Base-by-base conservation (phyloP, 1,284 basidiomycete genomes). In the Thecaphora thlaspeos region DNA sequence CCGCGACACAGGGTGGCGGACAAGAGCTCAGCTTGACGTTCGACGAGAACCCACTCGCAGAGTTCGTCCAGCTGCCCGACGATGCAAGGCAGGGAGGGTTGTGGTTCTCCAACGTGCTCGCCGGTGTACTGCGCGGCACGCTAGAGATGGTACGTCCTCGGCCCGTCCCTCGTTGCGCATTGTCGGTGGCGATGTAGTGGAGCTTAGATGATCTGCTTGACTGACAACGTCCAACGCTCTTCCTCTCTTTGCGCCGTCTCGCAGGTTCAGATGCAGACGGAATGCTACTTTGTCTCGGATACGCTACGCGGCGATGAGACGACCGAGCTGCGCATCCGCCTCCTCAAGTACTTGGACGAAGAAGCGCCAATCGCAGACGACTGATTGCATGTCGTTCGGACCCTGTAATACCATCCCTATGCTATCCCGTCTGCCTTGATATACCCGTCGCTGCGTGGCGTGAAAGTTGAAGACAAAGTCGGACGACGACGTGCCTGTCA, bases 61-160 rank as follows among this genome's bases (percentile, higher is more conserved):
- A 98, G 71, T 98, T 98, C 77, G 94, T 96, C 34, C 95, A 98
- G 76, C 82, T 99, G 40, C 95, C 95, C 0, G 87, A 91, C 48
- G 93, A 96, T 70, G 93, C 87, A 34, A 55, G 70, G 37, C 52
- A 48, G 3, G 71, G 75, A 14, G 93, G 92, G 0, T 80, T 99
- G 30, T 95, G 91, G 91, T 98, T 93, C 79, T 91, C 89, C 76
- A 98, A 98, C 78, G 87, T 98, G 24, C 81, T 95, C 0, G 94
- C 91, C 65, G 95, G 95, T 3, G 94, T 98, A 1, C 79, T 98
- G 43, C 82, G 93, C 48, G 95, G 95, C 1, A 86, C 92, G 22
- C 78, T 98, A 45, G 95, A 99, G 80, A 99, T 99, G 95, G 95
- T 95, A 70, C 65, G 84, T 81, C 23, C n/a, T 11, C 15, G 32